Conservation (phyloP, 805 yeast species). For the Kodamaea kaohsiungensis region DNA sequence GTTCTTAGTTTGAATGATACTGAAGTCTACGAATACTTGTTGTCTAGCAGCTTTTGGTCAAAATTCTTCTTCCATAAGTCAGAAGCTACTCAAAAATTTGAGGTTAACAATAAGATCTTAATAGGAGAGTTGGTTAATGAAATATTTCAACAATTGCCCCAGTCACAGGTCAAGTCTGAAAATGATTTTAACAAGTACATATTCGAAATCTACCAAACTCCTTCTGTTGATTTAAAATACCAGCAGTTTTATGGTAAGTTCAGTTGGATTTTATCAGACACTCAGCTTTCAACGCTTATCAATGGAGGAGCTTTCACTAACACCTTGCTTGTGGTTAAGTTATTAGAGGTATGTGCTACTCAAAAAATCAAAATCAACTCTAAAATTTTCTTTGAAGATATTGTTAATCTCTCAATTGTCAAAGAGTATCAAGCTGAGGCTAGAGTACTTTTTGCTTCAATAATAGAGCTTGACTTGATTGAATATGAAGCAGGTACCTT, state of each 20-base stretch:
- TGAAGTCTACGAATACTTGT: conserved; percentile 16
- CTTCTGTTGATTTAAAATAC: conserved; percentile 7
- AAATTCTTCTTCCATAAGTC: conserved; percentile 15
- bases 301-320: conserved; percentile 5
- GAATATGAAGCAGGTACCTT: background rate
- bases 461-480: background rate
- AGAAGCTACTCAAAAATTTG: conserved; percentile 17
- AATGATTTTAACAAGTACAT: conserved; percentile 16
- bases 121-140: conserved; percentile 30
- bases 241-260: conserved; percentile 21
- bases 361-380: background rate
- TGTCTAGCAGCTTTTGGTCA: conserved; percentile 31
- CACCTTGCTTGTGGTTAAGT: background rate
- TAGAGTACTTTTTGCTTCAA: background rate
- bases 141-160: conserved; percentile 32
- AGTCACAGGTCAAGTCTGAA: background rate
- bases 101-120: conserved; percentile 4
- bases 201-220: conserved; percentile 7
- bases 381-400: background rate
- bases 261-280: conserved; percentile 28
- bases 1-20: conserved; percentile 17
- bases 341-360: conserved; percentile 3
- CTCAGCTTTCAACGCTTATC: conserved; percentile 18
- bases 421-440: background rate
- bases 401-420: background rate